Conservation (phyloP, 1,139 yeast species). For the Kodamaea anthophila region DNA sequence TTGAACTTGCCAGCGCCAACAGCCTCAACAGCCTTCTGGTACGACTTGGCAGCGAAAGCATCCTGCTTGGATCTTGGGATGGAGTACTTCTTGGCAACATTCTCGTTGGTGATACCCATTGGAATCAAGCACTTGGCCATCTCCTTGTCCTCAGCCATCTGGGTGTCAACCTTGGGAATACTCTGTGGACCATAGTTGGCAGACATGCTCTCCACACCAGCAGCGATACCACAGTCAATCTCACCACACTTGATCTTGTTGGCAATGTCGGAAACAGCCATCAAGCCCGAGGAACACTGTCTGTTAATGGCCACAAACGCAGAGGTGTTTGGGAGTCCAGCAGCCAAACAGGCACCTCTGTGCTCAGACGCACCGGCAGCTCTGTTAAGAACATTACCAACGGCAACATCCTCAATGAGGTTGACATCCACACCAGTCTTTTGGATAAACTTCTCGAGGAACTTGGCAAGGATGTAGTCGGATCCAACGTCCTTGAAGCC, state of each 20-base stretch:
- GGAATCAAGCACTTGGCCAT: constrained; percentile 70
- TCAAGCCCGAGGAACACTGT: constrained; percentile 91
- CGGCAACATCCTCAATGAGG: constrained; percentile 72
- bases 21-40: constrained; percentile 74
- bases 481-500: constrained; percentile 69
- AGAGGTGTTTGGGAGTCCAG: constrained; percentile 47
- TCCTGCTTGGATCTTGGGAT: constrained; percentile 75
- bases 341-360: constrained; percentile 62
- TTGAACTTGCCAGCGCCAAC: constrained; percentile 64
- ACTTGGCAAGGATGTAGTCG: constrained; percentile 63
- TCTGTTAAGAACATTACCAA: constrained; percentile 82
- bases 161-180: constrained; percentile 55
- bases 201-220: constrained; percentile 93
- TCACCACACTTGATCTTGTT: constrained; percentile 83
- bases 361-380: constrained; percentile 94
- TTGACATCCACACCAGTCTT: constrained; percentile 58
- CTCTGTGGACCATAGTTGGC: constrained; percentile 73
- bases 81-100: constrained; percentile 57
- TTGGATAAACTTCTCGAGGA: constrained; percentile 56
- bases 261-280: constrained; percentile 86
- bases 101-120: constrained; percentile 89
- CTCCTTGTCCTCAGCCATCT: constrained; percentile 31
- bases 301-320: constrained; percentile 84
- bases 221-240: constrained; percentile 85
- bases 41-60: constrained; percentile 80